Evolutionary conservation across 2,329 filamentous ascomycete genomes (phyloP), one percentile per base, ranked within the genome.

Genomic region (Alternaria hordeiaustralica): DNA sequence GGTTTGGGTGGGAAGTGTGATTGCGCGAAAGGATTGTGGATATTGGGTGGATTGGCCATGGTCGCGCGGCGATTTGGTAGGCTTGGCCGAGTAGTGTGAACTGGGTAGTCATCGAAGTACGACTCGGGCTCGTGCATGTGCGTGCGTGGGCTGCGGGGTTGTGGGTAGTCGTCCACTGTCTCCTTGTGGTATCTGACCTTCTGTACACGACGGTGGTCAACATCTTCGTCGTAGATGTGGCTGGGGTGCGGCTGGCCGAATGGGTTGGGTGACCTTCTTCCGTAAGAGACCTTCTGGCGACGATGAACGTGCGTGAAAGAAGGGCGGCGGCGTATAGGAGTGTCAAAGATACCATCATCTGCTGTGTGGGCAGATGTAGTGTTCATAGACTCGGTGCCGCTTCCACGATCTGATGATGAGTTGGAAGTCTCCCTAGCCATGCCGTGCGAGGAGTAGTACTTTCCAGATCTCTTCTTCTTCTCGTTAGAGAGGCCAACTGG

Each of bases 311-410:
- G 64, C 10, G 59, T 49, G 20, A 26, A 6, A 2, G 65, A 36
- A 13, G 63, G 50, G 30, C 47, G 50, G 20, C 47, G n/a, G 20
- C 61, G 62, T 7, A 66, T 25, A 28, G 68, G 66, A 11, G 47
- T 47, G 5, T 68, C 69, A 58, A 74, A 75, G 51, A 75, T 60
- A 28, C 65, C 65, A 45, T 73, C 70, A 11, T 70, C 68, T 26
- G 67, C 63, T 44, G 68, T 71, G 30, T 70, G 68, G 9, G 60
- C 50, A 6, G 73, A 76, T 4, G 69, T 67, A 28, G 62, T 61
- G 15, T 67, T 63, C 43, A 65, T 66, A 10, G 70, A 74, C 9
- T 63, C 65, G 1, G 70, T 74, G 23, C 71, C 71, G 43, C 73
- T 76, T 58, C 66, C 68, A 7, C 66, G 59, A 21, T 70, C 63